A percentile compares a stretch with the other conserved stretches of the same genome.
These are phyloP conservation scores for Golubevia sp. DNA, from an alignment of 1,284 basidiomycete genomes.

Conservation along the genomic window DNA sequence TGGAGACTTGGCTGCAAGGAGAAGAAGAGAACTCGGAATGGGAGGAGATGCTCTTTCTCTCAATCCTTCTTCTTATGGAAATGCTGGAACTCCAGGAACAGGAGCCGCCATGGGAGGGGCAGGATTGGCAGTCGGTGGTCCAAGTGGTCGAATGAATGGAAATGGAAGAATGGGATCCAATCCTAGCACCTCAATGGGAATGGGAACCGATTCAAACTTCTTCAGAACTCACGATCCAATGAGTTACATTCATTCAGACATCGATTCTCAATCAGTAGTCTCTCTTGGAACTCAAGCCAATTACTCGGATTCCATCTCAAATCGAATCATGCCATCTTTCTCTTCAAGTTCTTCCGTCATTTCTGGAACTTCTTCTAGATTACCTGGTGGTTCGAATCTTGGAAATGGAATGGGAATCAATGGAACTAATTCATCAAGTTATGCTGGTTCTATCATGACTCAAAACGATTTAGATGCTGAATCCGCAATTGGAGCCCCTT, in stretches of 20 bases:
- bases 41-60: not conserved
- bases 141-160: slow-evolving; percentile 50
- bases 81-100: slow-evolving; percentile 44
- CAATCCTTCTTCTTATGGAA: slow-evolving; percentile 3
- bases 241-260: slow-evolving; percentile 88
- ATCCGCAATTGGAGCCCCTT: slow-evolving; percentile 1
- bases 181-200: slow-evolving; percentile 83
- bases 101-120: not conserved
- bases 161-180: slow-evolving; percentile 65
- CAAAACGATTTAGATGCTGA: slow-evolving; percentile 30
- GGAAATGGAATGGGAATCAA: slow-evolving; percentile 5
- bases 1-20: slow-evolving; percentile 32
- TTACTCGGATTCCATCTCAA: slow-evolving; percentile 28
- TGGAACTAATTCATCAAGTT: slow-evolving; percentile 13
- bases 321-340: slow-evolving; percentile 10
- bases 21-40: slow-evolving; percentile 30
- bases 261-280: slow-evolving; percentile 33
- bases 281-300: slow-evolving; percentile 44
- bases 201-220: slow-evolving; percentile 78
- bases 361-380: slow-evolving; percentile 1
- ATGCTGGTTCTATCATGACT: slow-evolving; percentile 44
- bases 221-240: slow-evolving; percentile 93
- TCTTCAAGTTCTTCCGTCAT: not conserved
- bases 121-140: not conserved
- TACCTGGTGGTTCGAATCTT: slow-evolving; percentile 5